phyloP scores from a whole-genome alignment of 2,329 filamentous ascomycete species.

The Cladophialophora chaetospira region DNA sequence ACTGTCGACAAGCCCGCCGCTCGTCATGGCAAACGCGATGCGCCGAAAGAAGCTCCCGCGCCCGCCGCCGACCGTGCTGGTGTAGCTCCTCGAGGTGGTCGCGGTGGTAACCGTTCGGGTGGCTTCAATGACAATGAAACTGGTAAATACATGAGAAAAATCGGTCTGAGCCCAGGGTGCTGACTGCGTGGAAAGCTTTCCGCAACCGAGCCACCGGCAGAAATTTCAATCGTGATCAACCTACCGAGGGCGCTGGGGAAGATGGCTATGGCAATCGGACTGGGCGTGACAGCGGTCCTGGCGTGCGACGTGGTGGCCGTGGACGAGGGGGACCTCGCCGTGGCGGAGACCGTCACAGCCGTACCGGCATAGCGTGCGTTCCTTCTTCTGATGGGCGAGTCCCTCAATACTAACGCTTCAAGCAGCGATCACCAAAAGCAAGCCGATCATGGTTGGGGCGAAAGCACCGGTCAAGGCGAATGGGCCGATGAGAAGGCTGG shows the following conservation, averaged over 20 bases:
- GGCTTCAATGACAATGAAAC: constrained; percentile 76
- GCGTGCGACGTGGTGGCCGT: constrained; percentile 59
- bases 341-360: constrained; percentile 65
- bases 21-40: constrained; percentile 84
- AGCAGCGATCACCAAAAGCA: constrained; percentile 50
- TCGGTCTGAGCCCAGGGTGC: background rate
- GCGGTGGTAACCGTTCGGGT: constrained; percentile 56
- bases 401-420: constrained; percentile 34
- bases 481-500: constrained; percentile 89
- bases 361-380: constrained; percentile 61
- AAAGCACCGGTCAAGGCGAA: constrained; percentile 76
- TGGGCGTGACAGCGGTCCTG: constrained; percentile 44
- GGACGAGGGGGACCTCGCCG: constrained; percentile 58
- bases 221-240: constrained; percentile 78
- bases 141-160: constrained; percentile 63
- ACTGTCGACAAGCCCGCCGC: constrained; percentile 80
- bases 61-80: constrained; percentile 54
- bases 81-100: constrained; percentile 40
- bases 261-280: constrained; percentile 44
- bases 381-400: background rate
- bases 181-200: constrained; percentile 65
- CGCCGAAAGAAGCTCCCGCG: constrained; percentile 68
- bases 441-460: constrained; percentile 83
- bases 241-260: constrained; percentile 63
- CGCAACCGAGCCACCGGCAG: constrained; percentile 82